Evolutionary conservation across 2,329 filamentous ascomycete genomes (phyloP).

Genomic region (Fusarium goolgardi): DNA sequence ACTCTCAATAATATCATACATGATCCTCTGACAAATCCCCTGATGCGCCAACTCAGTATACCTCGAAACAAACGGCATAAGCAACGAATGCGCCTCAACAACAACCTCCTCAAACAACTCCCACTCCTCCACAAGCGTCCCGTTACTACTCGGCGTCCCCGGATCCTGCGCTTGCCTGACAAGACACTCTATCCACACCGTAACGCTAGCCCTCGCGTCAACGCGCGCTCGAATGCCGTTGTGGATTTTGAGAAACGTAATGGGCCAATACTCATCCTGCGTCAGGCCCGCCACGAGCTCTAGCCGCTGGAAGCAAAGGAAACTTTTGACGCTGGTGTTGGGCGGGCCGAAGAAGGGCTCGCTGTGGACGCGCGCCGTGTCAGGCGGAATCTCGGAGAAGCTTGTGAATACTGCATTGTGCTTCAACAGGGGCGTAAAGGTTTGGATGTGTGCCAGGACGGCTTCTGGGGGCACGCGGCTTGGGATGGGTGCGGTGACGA

Average conservation of each 20-base stretch:
- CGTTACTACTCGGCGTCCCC: constrained; percentile 12
- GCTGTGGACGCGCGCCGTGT: constrained; percentile 7
- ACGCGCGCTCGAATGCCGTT: constrained; percentile 30
- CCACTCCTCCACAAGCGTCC: constrained; percentile 29
- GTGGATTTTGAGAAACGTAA: constrained; percentile 26
- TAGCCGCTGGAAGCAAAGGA: constrained; percentile 6
- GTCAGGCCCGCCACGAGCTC: constrained; percentile 17
- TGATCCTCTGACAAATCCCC: constrained; percentile 21
- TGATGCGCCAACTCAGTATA: constrained; percentile 16
- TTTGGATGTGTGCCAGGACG: constrained; percentile 33
- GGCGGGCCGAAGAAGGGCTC: constrained; percentile 32
- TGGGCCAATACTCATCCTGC: constrained; percentile 26
- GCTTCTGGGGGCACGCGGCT: constrained; percentile 30
- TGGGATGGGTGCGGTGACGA: constrained; percentile 32
- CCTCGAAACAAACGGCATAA: constrained; percentile 34
- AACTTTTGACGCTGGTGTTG: constrained; percentile 21
- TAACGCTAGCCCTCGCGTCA: constrained; percentile 24
- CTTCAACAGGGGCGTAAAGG: constrained; percentile 23
- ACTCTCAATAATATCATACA: constrained; percentile 16
- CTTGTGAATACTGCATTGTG: constrained; percentile 23
- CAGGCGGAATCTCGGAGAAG: constrained; percentile 20
- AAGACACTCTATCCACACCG: constrained; percentile 29
- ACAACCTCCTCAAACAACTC: constrained; percentile 31
- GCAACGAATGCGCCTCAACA: constrained; percentile 22
- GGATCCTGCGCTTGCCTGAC: constrained; percentile 22